Evolutionary conservation across 1,139 yeast species (phyloP), one percentile per base, ranked within the genome.

Genomic region (Geotrichum europaeum): DNA sequence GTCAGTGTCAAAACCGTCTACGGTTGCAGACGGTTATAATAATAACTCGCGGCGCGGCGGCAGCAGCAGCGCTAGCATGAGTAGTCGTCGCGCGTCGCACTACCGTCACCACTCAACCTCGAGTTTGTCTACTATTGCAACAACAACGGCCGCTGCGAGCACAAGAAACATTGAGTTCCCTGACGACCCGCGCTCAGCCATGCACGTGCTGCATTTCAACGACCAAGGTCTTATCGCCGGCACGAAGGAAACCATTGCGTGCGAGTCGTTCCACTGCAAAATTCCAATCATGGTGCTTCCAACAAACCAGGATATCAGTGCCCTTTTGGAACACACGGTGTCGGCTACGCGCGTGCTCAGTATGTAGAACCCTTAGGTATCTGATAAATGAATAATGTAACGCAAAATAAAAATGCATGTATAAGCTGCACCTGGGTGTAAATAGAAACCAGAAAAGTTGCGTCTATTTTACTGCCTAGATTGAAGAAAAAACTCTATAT

Each of bases 271-370:
- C 53, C 63, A 69, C 18, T 71, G 75, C 57, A 69, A 73, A 10
- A 71, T 74, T 25, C 77, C 77, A 0, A 55, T 74, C 5, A 64
- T 66, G 36, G 72, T 71, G 18, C 64, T 65, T 49, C 73, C 74
- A 0, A 71, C 74, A 1, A 70, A 70, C 59, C 72, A 70, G 53
- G 73, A 71, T 60, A 69, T 71, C 43, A 66, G 69, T 10, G 71
- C 73, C 3, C 60, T 70, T 18, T 57, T 69, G 18, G 71, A 68
- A 43, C 69, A 66, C 30, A 53, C 64, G 5, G 60, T 61, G 1
- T 53, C 59, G 10, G 58, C 63, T 13, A 61, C 63, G 1, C 43
- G 63, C 18, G 22, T 49, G 15, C 40, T 54, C 34, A 45, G 51
- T 20, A 54, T 60, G 56, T 60, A 55, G 55, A 53, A 13, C 10